Percentiles rank a stretch among this genome's conserved stretches.
Conservation (phyloP, 2,329 filamentous ascomycete species). For the Fusarium luffae region DNA sequence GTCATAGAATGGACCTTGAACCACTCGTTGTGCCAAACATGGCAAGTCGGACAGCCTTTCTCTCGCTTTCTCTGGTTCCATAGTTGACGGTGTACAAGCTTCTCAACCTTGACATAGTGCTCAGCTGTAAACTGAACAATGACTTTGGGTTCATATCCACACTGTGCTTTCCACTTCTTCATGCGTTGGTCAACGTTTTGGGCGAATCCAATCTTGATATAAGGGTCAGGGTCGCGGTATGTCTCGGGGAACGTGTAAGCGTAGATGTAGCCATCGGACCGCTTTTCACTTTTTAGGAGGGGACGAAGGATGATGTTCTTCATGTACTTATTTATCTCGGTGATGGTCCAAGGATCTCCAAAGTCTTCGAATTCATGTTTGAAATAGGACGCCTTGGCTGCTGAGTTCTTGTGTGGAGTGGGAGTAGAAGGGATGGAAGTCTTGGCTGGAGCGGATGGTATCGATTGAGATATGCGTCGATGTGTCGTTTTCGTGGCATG, state of each 20-base stretch:
- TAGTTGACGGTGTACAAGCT: conserved; percentile 47
- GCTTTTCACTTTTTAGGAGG: background rate
- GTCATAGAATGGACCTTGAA: conserved; percentile 38
- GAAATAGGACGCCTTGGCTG: background rate
- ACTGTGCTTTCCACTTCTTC: conserved; percentile 36
- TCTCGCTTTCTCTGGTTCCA: conserved; percentile 43
- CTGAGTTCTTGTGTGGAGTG: background rate
- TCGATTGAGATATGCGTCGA: background rate
- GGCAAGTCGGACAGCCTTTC: conserved; percentile 40
- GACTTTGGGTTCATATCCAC: conserved; percentile 41
- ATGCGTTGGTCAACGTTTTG: conserved; percentile 39
- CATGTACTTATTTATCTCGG: conserved; percentile 33
- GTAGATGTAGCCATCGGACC: conserved; percentile 40
- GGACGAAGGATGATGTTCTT: conserved; percentile 23
- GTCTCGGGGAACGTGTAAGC: conserved; percentile 41
- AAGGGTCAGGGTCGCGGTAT: conserved; percentile 21
- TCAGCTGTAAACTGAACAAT: conserved; percentile 27
- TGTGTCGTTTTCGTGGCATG: background rate
- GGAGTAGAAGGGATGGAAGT: too few relatives aligned
- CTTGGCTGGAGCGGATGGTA: background rate
- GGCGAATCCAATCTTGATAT: conserved; percentile 49
- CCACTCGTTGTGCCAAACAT: conserved; percentile 44
- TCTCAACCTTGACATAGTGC: conserved; percentile 45
- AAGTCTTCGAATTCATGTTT: conserved; percentile 38
- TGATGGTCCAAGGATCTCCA: conserved; percentile 1